phyloP scores from a whole-genome alignment of 352 stramenopile genomes.

The Pythium biforme region DNA sequence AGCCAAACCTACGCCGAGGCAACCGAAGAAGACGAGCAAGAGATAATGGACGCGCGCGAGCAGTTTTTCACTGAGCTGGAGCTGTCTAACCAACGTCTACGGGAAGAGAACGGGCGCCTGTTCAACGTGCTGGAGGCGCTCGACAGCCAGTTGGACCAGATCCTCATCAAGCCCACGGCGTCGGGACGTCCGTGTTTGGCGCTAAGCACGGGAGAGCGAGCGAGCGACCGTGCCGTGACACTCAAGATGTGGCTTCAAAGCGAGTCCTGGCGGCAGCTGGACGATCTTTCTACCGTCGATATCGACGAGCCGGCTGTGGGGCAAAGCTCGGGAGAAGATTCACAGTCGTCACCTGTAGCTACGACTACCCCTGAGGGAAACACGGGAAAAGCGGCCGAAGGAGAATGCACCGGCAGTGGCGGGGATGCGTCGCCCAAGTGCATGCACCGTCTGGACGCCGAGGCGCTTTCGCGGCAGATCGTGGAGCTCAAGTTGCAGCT shows the following conservation, averaged over 20 bases:
- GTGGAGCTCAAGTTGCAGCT: constrained; percentile 78
- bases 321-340: background rate
- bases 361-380: background rate
- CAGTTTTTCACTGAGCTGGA: constrained; percentile 34
- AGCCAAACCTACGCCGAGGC: background rate
- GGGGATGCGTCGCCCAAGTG: constrained; percentile 26
- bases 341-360: background rate
- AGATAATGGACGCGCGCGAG: constrained; percentile 2
- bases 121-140: constrained; percentile 47
- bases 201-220: constrained; percentile 22
- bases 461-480: constrained; percentile 63
- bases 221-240: constrained; percentile 20
- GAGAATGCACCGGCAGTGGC: background rate
- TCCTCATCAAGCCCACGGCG: constrained; percentile 37
- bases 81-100: constrained; percentile 34
- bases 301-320: constrained; percentile 1
- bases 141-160: constrained; percentile 47
- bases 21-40: constrained; percentile 5
- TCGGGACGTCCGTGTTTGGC: constrained; percentile 39
- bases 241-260: constrained; percentile 62
- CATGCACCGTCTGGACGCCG: constrained; percentile 55
- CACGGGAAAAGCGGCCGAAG: background rate
- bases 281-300: constrained; percentile 12
- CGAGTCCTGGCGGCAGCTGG: constrained; percentile 28
- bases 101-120: constrained; percentile 52